A percentile compares a stretch with the other conserved stretches of the same genome.
phyloP scores from a whole-genome alignment of 306 rosid genomes.

The Corylus heterophylla region DNA sequence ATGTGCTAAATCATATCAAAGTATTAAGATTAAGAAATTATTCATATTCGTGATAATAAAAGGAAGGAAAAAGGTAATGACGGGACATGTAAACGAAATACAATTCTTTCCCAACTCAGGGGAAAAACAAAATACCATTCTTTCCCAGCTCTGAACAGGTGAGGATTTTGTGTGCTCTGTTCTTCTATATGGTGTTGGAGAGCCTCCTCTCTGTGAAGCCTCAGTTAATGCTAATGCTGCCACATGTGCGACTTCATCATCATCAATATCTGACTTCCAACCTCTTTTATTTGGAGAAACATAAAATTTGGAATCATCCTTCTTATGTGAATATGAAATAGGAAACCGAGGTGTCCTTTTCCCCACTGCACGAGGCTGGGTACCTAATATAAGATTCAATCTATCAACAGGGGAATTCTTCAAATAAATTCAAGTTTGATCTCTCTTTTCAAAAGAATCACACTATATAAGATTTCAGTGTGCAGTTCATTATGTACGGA shows the following conservation, averaged over 20 bases:
- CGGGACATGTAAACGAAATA: conserved; percentile 1
- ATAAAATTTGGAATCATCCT: conserved; percentile 42
- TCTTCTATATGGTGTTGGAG: conserved; percentile 49
- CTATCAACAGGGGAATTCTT: conserved; percentile 23
- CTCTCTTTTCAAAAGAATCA: not conserved
- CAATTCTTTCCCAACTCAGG: conserved; percentile 45
- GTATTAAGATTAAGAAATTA: conserved; percentile 15
- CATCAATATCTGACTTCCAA: conserved; percentile 47
- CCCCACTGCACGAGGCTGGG: conserved; percentile 74
- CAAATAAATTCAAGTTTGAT: not conserved
- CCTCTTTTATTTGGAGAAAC: conserved; percentile 46
- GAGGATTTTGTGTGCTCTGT: conserved; percentile 43
- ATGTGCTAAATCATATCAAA: conserved; percentile 43
- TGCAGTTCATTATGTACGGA: not conserved
- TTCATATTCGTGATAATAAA: conserved; percentile 10
- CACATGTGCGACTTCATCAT: conserved; percentile 56
- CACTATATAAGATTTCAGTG: not conserved
- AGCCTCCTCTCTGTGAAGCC: conserved; percentile 68
- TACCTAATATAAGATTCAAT: conserved; percentile 44
- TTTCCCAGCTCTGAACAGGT: conserved; percentile 50
- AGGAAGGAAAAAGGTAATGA: conserved; percentile 20
- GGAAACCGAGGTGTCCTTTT: conserved; percentile 84
- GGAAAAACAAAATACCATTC: conserved; percentile 32
- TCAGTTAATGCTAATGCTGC: conserved; percentile 63
- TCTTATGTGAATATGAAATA: conserved; percentile 46